Evolutionary conservation across 176 grass and related monocot genomes (phyloP).

Genomic region (Sorghum bicolor): DNA sequence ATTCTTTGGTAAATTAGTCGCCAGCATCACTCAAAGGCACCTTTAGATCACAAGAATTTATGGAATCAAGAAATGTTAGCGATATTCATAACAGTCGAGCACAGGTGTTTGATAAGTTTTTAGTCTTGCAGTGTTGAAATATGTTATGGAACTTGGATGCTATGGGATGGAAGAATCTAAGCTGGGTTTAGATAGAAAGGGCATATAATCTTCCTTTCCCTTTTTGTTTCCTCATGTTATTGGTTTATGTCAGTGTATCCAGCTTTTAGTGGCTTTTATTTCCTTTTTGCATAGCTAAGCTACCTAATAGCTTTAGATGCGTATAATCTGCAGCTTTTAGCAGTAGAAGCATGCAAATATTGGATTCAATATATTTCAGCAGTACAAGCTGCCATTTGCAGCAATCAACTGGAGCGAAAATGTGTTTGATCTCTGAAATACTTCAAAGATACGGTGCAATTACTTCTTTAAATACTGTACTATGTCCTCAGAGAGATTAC

Average conservation of each 20-base stretch:
- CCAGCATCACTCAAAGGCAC: background rate
- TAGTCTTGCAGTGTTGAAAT: background rate
- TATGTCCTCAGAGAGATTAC: background rate
- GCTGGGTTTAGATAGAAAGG: background rate
- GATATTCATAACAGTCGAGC: background rate
- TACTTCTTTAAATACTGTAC: background rate
- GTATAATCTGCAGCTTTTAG: background rate
- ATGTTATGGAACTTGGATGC: background rate
- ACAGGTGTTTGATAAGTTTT: background rate
- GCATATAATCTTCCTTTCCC: background rate
- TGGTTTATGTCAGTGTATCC: background rate
- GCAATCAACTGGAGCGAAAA: background rate
- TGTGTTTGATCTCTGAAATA: background rate
- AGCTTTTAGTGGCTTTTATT: background rate
- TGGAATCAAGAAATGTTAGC: background rate
- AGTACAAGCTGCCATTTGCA: background rate
- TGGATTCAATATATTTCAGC: background rate
- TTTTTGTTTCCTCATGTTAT: background rate
- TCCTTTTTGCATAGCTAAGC: background rate
- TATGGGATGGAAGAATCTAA: conserved; percentile 11
- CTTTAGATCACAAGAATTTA: background rate
- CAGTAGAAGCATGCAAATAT: background rate
- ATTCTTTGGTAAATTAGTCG: background rate
- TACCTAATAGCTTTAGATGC: background rate
- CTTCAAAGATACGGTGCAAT: background rate